These are phyloP conservation scores for Coccomyxa subellipsoidea DNA, from an alignment of 163 green algal species.

Conservation along the genomic window DNA sequence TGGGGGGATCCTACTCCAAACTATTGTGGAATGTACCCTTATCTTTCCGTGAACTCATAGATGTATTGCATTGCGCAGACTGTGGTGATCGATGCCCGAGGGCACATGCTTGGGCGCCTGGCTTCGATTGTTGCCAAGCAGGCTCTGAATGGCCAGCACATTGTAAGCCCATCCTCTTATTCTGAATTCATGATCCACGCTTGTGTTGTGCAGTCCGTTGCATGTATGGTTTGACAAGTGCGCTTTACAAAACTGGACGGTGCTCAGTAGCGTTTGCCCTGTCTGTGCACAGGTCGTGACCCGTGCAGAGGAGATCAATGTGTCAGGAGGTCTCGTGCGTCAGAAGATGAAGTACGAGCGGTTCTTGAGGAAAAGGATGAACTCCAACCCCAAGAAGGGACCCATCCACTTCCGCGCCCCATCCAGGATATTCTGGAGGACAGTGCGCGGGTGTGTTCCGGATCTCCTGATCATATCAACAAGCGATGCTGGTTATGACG, in stretches of 20 bases:
- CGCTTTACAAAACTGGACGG: no score
- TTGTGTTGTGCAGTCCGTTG: no score
- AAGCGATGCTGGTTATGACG: no score
- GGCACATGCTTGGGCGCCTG: constrained; percentile 97
- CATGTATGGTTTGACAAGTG: no score
- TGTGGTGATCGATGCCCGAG: constrained; percentile 90
- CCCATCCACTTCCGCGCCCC: constrained; percentile 95
- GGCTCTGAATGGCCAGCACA: constrained; percentile 89
- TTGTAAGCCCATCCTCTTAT: constrained; percentile 67
- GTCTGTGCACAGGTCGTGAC: constrained; percentile 75
- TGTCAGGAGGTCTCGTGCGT: constrained; percentile 96
- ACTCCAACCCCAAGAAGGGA: constrained; percentile 90
- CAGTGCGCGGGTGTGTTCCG: constrained; percentile 78
- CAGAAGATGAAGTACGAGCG: constrained; percentile 98
- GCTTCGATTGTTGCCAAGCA: constrained; percentile 97
- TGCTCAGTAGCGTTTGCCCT: no score
- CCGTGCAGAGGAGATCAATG: constrained; percentile 89
- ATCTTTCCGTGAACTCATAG: background rate
- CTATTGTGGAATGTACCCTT: background rate
- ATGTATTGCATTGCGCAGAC: constrained; percentile 55
- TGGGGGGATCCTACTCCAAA: background rate
- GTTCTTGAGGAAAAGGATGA: constrained; percentile 93
- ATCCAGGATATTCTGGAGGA: constrained; percentile 94
- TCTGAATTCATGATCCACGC: background rate
- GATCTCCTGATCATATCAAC: background rate